Evolutionary conservation across 176 grass and related monocot genomes (phyloP), one percentile per base, ranked within the genome.

Genomic region (Bolboschoenus planiculmis): DNA sequence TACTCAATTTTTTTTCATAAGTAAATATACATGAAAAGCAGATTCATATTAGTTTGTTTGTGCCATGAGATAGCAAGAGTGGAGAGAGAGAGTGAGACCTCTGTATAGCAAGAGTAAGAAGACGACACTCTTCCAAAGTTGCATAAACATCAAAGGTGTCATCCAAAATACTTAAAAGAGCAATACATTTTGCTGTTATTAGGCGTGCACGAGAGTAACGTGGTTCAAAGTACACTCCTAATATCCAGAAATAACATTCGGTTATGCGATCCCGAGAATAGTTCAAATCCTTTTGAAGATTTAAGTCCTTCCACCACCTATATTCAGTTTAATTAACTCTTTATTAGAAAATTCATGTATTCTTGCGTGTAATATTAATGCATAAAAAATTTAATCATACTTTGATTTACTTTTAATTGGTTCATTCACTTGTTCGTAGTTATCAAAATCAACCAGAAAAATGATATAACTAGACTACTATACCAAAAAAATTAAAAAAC

Each of bases 291-390:
- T 84, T 9, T 29, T 84, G 30, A 3, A 55, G 36, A 1, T 64
- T 63, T 1, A 87, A 68, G 1, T 85, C 79, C n/a, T 87, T 83
- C 87, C 85, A 89, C 90, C 87, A 92, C 35, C 90, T 92, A 35
- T 31, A 36, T 18, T 9, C 2, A 37, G 5, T 6, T 71, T n/a
- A 56, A n/a, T n/a, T n/a, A n/a, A n/a, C n/a, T n/a, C n/a, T n/a
- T n/a, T n/a, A n/a, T n/a, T n/a, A n/a, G n/a, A n/a, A n/a, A n/a
- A n/a, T n/a, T n/a, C n/a, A n/a, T n/a, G n/a, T n/a, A n/a, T n/a
- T n/a, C n/a, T n/a, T n/a, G n/a, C n/a, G n/a, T n/a, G n/a, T n/a
- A n/a, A n/a, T n/a, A n/a, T n/a, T n/a, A n/a, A n/a, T n/a, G n/a
- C n/a, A n/a, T n/a, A n/a, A n/a, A n/a, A n/a, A n/a, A n/a, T n/a